Percentiles rank a stretch among this genome's conserved stretches.
phyloP scores from a whole-genome alignment of 2,329 filamentous ascomycete genomes.

The Ramichloridium luteum region DNA sequence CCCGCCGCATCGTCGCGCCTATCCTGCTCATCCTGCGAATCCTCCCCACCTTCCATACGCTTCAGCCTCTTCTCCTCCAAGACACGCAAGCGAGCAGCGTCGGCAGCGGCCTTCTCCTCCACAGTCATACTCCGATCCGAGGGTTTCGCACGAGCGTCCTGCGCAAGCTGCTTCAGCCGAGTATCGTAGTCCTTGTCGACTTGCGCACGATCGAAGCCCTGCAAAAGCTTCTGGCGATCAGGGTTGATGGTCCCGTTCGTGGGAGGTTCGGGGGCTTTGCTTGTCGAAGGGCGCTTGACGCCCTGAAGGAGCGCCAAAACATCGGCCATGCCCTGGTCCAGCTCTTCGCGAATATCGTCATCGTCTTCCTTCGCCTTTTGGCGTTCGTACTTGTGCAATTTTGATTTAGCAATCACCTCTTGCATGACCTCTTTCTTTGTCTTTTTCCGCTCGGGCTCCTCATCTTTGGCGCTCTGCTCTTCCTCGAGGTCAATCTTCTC shows the following conservation, averaged over 20 bases:
- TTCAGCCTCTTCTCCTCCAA: slow-evolving; percentile 71
- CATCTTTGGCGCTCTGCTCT: slow-evolving; percentile 36
- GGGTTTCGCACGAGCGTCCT: slow-evolving; percentile 74
- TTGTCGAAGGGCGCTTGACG: slow-evolving; percentile 33
- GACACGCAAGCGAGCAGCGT: slow-evolving; percentile 62
- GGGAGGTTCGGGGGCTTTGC: slow-evolving; percentile 13
- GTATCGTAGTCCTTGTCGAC: slow-evolving; percentile 83
- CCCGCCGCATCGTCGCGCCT: slow-evolving; percentile 21
- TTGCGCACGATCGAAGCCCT: slow-evolving; percentile 49
- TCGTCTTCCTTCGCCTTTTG: slow-evolving; percentile 89
- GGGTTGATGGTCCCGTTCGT: slow-evolving; percentile 41
- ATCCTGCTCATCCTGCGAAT: slow-evolving; percentile 48
- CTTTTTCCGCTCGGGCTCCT: slow-evolving; percentile 73
- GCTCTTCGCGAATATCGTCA: slow-evolving; percentile 68
- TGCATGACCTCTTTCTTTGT: slow-evolving; percentile 96
- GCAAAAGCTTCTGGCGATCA: slow-evolving; percentile 48
- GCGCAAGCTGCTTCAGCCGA: slow-evolving; percentile 66
- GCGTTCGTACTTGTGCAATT: slow-evolving; percentile 85
- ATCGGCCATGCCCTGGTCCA: slow-evolving; percentile 72
- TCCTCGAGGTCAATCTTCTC: slow-evolving; percentile 41
- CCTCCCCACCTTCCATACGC: slow-evolving; percentile 78
- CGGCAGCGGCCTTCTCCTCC: slow-evolving; percentile 69
- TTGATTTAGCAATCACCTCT: slow-evolving; percentile 94
- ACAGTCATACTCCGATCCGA: slow-evolving; percentile 83
- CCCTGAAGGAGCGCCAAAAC: slow-evolving; percentile 59